phyloP scores from a whole-genome alignment of 352 stramenopile species.

The Phytophthora idaei region DNA sequence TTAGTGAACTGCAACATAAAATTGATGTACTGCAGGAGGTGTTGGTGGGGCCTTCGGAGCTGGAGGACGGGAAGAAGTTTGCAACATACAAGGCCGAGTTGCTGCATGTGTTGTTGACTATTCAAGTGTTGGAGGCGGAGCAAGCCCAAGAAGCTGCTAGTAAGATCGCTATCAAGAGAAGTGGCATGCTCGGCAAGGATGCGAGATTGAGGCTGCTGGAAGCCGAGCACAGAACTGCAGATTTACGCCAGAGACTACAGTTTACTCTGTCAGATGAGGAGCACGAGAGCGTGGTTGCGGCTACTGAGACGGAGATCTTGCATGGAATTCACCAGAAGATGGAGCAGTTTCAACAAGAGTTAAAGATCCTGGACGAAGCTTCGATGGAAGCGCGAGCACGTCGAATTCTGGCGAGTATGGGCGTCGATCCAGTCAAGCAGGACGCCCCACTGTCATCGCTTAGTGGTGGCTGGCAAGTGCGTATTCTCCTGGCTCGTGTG shows the following conservation, averaged over 20 bases:
- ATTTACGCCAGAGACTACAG: slow-evolving; percentile 32
- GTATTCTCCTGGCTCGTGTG: slow-evolving; percentile 63
- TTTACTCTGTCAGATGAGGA: slow-evolving; percentile 31
- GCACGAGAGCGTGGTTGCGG: slow-evolving; percentile 30
- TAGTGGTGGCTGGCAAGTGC: slow-evolving; percentile 69
- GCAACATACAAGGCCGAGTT: slow-evolving; percentile 42
- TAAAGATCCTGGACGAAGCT: slow-evolving; percentile 54
- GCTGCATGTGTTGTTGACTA: slow-evolving; percentile 40
- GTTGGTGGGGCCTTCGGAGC: slow-evolving; percentile 20
- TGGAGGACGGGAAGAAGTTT: slow-evolving; percentile 18
- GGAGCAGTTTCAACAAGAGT: slow-evolving; percentile 45
- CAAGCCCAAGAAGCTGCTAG: slow-evolving; percentile 37
- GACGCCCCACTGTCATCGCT: slow-evolving; percentile 49
- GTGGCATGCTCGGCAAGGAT: slow-evolving; percentile 56
- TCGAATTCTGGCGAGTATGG: slow-evolving; percentile 56
- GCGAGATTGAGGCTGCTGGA: slow-evolving; percentile 55
- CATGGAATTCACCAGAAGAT: slow-evolving; percentile 49
- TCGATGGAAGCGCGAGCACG: slow-evolving; percentile 45
- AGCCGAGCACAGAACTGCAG: slow-evolving; percentile 39
- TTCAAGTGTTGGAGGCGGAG: slow-evolving; percentile 46
- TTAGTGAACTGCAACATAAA: slow-evolving; percentile 44
- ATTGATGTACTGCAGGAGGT: slow-evolving; percentile 42
- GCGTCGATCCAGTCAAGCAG: slow-evolving; percentile 89
- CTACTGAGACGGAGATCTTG: slow-evolving; percentile 43
- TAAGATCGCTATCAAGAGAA: slow-evolving; percentile 66